Base-by-base conservation (phyloP, 1,139 yeast genomes). In the Geotrichum cucujoidarum region DNA sequence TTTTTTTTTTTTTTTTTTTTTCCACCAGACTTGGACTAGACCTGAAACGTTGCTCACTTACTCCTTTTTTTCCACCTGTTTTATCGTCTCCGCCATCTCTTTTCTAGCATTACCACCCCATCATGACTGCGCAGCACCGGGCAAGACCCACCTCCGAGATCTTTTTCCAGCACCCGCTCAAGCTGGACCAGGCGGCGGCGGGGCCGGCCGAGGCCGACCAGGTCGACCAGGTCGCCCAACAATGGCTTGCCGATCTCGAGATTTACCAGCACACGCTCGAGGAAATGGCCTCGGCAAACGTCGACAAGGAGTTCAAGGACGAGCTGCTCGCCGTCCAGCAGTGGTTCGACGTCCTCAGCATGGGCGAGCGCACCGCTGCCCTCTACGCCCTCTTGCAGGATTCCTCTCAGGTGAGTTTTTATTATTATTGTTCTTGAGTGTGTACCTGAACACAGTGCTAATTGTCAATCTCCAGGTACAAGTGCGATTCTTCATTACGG, bases 301-400 rank as follows among this genome's bases (percentile, higher is more conserved):
- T 43, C 16, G 58, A 57, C 40, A 52, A 49, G 43, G 53, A 58
- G 32, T 63, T 64, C 52, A 58, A 59, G 46, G 58, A 62, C 30
- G 67, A 65, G 51, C 55, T 64, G 37, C 51, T 48, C 25, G 62
- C 67, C 18, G 62, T 68, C 45, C 71, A 68, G 55, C 62, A 64
- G 46, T 68, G 72, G 72, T 68, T 68, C 50, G 60, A 63, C 17
- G 65, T 66, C 14, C 56, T 68, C 34, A 54, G 61, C 27, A 68
- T 61, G 27, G 66, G 67, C 6, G 72, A 68, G 52, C 59, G 69
- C 27, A 66, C 71, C 18, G 70, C 71, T 14, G 66, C 72, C 13
- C 54, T 68, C 43, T 66, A 67, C 45, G 57, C 71, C 1, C 55
- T 68, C 31, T 56, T 68, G 29, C 69, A 66, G 45, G 69, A 66